phyloP scores from a whole-genome alignment of 148 eudicot species.

The Oxyria digyna region DNA sequence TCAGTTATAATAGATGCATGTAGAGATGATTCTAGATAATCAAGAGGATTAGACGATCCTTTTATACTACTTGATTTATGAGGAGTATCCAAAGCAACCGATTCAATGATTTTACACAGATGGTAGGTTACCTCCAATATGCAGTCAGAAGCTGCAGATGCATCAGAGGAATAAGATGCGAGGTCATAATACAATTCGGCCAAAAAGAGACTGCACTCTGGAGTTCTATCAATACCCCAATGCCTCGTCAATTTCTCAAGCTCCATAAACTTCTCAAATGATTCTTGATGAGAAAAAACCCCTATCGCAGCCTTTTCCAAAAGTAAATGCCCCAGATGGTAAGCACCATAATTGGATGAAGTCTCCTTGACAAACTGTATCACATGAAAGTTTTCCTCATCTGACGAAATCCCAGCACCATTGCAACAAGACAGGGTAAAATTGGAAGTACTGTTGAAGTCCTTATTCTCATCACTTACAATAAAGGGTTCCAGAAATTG shows the following conservation, averaged over 20 bases:
- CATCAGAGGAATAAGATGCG: conserved; percentile 46
- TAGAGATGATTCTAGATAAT: conserved; percentile 15
- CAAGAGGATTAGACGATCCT: conserved; percentile 19
- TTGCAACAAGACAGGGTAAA: conserved; percentile 15
- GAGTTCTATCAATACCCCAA: conserved; percentile 56
- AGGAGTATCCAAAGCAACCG: conserved; percentile 56
- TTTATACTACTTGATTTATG: conserved; percentile 18
- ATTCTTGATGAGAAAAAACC: conserved; percentile 37
- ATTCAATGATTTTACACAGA: conserved; percentile 76
- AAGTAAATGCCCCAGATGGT: conserved; percentile 71
- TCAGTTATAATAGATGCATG: conserved; percentile 29
- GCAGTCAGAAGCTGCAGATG: conserved; percentile 33
- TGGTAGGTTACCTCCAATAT: conserved; percentile 68
- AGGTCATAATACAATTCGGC: conserved; percentile 78
- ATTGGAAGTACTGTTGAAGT: conserved; percentile 23
- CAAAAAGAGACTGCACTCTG: conserved; percentile 84
- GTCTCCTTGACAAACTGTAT: conserved; percentile 40
- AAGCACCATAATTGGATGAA: conserved; percentile 63
- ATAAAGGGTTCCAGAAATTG: conserved; percentile 57
- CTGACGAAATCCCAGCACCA: conserved; percentile 16
- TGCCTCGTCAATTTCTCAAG: conserved; percentile 80
- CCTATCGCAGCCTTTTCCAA: conserved; percentile 65
- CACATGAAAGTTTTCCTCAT: conserved; percentile 37
- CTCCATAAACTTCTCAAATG: conserved; percentile 50
- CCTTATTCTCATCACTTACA: conserved; percentile 28